Conservation (phyloP, 202 grass and related monocot species). For the Setaria viridis region DNA sequence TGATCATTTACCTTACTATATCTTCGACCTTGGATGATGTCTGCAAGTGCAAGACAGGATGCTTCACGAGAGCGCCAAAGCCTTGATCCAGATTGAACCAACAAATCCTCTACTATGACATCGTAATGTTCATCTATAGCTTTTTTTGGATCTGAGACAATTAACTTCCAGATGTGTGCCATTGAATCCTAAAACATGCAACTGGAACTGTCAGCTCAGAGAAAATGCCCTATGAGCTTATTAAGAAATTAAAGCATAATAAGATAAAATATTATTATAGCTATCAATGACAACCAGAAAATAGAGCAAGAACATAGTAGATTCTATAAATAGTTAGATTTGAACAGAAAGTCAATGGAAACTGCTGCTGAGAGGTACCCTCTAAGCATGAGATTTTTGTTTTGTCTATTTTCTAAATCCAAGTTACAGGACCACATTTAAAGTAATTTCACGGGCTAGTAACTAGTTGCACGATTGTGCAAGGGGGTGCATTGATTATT, state of each 20-base stretch:
- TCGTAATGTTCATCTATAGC: constrained; percentile 95
- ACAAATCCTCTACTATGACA: constrained; percentile 87
- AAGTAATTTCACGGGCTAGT: background rate
- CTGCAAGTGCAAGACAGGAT: constrained; percentile 96
- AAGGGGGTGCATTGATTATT: background rate
- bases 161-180: constrained; percentile 98
- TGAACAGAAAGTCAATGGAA: background rate
- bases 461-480: background rate
- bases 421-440: constrained; percentile 10
- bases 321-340: background rate
- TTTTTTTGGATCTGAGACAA: constrained; percentile 89
- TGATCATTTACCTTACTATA: constrained; percentile 69
- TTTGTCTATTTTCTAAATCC: constrained; percentile 30
- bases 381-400: background rate
- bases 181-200: constrained; percentile 83
- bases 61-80: constrained; percentile 98
- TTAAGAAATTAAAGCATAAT: constrained; percentile 24
- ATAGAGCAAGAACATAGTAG: background rate
- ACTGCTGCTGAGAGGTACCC: background rate
- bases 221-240: constrained; percentile 25
- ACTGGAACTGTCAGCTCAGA: constrained; percentile 37
- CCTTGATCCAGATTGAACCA: constrained; percentile 94
- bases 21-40: constrained; percentile 94
- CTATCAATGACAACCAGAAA: constrained; percentile 12
- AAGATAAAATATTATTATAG: background rate